These are phyloP conservation scores for Macrotyloma uniflorum DNA, from an alignment of 306 rosid species.

Conservation along the genomic window DNA sequence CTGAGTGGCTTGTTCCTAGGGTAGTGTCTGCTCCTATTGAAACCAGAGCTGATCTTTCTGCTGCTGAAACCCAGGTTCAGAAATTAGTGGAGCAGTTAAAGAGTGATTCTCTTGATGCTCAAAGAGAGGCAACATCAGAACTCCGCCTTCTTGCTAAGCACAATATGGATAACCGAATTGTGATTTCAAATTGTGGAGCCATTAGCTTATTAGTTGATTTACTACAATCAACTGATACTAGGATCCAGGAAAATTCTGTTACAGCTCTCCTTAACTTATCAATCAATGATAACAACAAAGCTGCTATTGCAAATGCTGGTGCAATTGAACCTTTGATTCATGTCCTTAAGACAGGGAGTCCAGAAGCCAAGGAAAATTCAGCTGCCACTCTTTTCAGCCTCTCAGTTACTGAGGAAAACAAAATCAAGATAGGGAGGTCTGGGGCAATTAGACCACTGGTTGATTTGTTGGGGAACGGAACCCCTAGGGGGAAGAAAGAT, in stretches of 20 bases:
- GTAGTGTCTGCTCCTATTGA: constrained; percentile 45
- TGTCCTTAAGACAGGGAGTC: constrained; percentile 75
- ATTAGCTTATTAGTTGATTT: constrained; percentile 61
- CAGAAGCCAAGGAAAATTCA: constrained; percentile 86
- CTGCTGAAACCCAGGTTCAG: constrained; percentile 58
- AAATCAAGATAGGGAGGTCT: constrained; percentile 73
- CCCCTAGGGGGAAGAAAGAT: constrained; percentile 85
- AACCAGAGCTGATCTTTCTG: constrained; percentile 58
- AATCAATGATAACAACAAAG: constrained; percentile 71
- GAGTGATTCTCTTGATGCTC: constrained; percentile 55
- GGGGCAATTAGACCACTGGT: constrained; percentile 80
- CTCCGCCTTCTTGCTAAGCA: constrained; percentile 74
- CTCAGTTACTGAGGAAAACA: constrained; percentile 77
- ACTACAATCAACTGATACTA: constrained; percentile 61
- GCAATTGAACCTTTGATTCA: constrained; percentile 81
- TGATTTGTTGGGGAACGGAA: constrained; percentile 72
- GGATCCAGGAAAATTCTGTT: constrained; percentile 76
- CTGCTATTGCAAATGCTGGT: constrained; percentile 64
- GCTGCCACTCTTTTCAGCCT: constrained; percentile 89
- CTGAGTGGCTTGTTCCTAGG: constrained; percentile 52
- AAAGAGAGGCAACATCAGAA: constrained; percentile 63
- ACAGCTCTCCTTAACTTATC: constrained; percentile 88
- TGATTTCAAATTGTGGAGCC: constrained; percentile 72
- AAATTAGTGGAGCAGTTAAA: constrained; percentile 61
- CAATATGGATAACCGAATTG: constrained; percentile 73